phyloP scores from a whole-genome alignment of 148 eudicot genomes.

The Simmondsia chinensis region DNA sequence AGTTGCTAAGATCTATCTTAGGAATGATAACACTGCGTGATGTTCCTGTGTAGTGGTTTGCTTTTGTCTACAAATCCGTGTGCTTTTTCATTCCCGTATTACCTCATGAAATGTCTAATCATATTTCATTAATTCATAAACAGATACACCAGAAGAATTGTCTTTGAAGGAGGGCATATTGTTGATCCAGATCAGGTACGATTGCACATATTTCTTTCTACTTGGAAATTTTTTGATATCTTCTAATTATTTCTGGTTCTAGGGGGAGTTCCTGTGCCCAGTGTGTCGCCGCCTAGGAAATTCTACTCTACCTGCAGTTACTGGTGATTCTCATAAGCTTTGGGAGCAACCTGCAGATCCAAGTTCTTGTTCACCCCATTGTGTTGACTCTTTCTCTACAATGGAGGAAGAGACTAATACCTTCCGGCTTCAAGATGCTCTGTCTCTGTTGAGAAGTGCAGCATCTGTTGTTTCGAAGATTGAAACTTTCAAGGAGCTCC shows the following conservation, averaged over 20 bases:
- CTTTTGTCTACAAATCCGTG: background rate
- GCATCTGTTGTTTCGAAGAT: conserved; percentile 49
- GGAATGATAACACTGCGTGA: no score
- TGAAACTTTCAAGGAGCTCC: conserved; percentile 40
- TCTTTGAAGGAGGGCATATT: conserved; percentile 82
- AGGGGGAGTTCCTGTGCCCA: conserved; percentile 98
- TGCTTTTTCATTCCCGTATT: no score
- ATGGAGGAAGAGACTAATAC: conserved; percentile 15
- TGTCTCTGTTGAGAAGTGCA: conserved; percentile 50
- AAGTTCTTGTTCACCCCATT: conserved; percentile 11
- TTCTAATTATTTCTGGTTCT: conserved; percentile 9
- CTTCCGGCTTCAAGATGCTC: conserved; percentile 37
- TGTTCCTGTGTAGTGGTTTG: background rate
- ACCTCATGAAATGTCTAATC: no score
- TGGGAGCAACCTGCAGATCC: conserved; percentile 17
- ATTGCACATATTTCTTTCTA: conserved; percentile 2
- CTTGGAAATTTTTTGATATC: conserved; percentile 6
- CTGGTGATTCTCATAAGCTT: conserved; percentile 31
- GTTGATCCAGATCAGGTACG: conserved; percentile 89
- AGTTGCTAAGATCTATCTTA: no score
- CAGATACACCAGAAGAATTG: conserved; percentile 67
- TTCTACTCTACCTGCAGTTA: conserved; percentile 59
- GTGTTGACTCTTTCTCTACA: conserved; percentile 14
- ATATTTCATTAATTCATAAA: conserved; percentile 3
- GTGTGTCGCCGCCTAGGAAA: conserved; percentile 96